Conservation (phyloP, 73 alveolate species). For the Paramecium octaurelia region DNA sequence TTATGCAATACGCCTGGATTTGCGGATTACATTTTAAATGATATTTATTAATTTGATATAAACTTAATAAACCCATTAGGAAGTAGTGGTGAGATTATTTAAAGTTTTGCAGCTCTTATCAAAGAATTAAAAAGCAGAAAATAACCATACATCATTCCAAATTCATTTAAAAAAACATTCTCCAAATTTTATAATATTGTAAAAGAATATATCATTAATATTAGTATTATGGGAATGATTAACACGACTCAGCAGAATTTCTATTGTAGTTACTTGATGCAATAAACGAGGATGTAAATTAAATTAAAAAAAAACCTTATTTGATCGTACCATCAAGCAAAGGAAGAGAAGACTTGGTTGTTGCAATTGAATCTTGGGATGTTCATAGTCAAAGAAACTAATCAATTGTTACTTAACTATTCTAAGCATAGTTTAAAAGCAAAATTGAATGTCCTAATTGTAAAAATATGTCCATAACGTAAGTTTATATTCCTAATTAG, state of each 20-base stretch:
- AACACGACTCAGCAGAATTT: constrained; percentile 76
- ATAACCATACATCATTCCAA: not conserved
- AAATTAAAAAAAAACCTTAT: constrained; percentile 86
- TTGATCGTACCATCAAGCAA: constrained; percentile 70
- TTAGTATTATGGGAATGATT: constrained; percentile 20
- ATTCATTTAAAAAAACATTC: constrained; percentile 26
- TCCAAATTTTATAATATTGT: constrained; percentile 24
- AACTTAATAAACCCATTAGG: constrained; percentile 92
- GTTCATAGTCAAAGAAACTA: constrained; percentile 88
- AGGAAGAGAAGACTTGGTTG: constrained; percentile 80
- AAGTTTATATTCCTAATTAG: not conserved
- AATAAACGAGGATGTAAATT: constrained; percentile 94
- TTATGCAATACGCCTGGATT: constrained; percentile 82
- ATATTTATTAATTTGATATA: constrained; percentile 72
- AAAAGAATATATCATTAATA: not conserved
- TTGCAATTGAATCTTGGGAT: constrained; percentile 92
- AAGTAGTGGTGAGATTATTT: constrained; percentile 77
- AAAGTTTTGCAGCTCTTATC: constrained; percentile 23
- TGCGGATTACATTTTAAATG: constrained; percentile 80
- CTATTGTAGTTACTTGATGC: constrained; percentile 84
- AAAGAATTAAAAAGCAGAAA: constrained; percentile 43
- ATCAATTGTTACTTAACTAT: constrained; percentile 89
- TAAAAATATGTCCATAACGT: constrained; percentile 77
- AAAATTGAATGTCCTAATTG: constrained; percentile 92
- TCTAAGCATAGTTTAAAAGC: constrained; percentile 94